These are phyloP conservation scores for Colletotrichum sp. DNA, from an alignment of 2,329 filamentous ascomycete species.

Conservation along the genomic window DNA sequence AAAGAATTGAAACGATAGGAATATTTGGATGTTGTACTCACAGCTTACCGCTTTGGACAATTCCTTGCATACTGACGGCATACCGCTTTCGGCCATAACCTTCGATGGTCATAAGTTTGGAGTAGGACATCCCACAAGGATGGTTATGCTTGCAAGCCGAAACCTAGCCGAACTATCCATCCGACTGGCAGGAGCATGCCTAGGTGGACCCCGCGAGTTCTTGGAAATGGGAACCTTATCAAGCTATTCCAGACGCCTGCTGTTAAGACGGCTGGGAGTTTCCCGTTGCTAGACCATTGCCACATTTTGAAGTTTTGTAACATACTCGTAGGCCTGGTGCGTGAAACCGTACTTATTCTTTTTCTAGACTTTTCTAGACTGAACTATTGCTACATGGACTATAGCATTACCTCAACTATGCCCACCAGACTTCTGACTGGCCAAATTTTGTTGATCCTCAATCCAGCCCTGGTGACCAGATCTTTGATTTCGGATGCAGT, in stretches of 20 bases:
- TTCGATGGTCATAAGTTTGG: background rate
- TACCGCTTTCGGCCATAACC: background rate
- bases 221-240: background rate
- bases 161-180: background rate
- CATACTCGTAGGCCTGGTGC: background rate
- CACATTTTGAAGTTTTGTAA: background rate
- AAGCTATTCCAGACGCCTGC: background rate
- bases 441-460: conserved; percentile 35
- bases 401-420: conserved; percentile 26
- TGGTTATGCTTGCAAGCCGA: background rate
- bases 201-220: background rate
- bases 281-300: background rate
- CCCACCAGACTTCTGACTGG: conserved; percentile 35
- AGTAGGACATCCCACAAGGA: background rate
- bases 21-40: background rate
- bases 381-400: background rate
- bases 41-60: background rate
- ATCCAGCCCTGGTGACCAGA: conserved; percentile 31
- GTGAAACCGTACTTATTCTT: background rate
- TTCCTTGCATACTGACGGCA: background rate
- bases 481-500: conserved; percentile 33
- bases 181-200: background rate
- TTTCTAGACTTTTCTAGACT: background rate
- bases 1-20: background rate
- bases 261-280: background rate